Evolutionary conservation across 2,329 filamentous ascomycete species (phyloP), one percentile per base, ranked within the genome.

Genomic region (Echinosphaeria canescens): DNA sequence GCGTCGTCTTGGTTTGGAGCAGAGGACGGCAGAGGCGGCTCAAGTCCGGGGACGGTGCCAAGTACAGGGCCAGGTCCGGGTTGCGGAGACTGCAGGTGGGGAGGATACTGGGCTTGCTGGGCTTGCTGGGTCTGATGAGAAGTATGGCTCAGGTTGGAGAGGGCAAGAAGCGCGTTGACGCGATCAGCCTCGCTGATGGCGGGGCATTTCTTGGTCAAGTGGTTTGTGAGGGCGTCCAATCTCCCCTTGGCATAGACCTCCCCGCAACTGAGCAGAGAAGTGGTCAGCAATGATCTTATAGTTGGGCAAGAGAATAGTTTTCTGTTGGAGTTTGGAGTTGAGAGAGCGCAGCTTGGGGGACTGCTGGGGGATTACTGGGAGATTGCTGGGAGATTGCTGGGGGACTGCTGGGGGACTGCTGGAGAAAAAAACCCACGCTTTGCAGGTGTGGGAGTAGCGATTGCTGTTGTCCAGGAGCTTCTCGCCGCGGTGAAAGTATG

Each of bases 381-480:
- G n/a, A n/a, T n/a, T n/a, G n/a, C n/a, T n/a, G n/a, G n/a, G n/a
- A n/a, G n/a, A n/a, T n/a, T n/a, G n/a, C n/a, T n/a, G n/a, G n/a
- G n/a, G n/a, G n/a, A n/a, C n/a, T n/a, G n/a, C n/a, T n/a, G n/a
- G n/a, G n/a, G n/a, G n/a, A n/a, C n/a, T n/a, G n/a, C n/a, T n/a
- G 24, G 24, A 25, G 11, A 25, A 11, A 25, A n/a, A 16, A 25
- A 20, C 36, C 36, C 32, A 39, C 36, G 71, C 62, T 48, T 78
- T 85, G 64, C 82, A 92, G 10, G 78, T 88, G 44, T 92, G 80
- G 39, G 80, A 73, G 44, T 93, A 93, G 31, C 84, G 70, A 48
- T 91, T 92, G 54, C 79, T 88, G 35, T 78, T 75, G 51, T 92
- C 81, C 43, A 75, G 70, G 40, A 92, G 63, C 52, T 92, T 92